phyloP scores from a whole-genome alignment of 176 grass and related monocot genomes.

The Dactylis glomerata region DNA sequence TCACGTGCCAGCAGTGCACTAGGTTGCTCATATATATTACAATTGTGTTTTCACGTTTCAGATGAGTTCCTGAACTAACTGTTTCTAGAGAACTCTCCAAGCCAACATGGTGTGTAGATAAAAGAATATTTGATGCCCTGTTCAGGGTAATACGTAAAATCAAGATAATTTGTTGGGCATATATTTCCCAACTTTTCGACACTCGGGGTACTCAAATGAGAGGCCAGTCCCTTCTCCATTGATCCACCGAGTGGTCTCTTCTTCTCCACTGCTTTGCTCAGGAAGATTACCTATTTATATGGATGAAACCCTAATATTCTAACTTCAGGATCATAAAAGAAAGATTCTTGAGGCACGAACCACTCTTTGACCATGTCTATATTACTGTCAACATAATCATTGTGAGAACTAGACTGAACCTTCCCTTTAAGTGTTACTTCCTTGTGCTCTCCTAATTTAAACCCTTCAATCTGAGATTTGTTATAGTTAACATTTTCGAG shows the following conservation, averaged over 20 bases:
- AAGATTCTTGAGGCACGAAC: neutral
- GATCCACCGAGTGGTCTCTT: no score
- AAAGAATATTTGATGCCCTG: neutral
- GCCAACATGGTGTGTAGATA: neutral
- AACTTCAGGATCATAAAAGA: neutral
- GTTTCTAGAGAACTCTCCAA: neutral
- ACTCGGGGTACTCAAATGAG: neutral
- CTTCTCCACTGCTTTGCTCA: neutral
- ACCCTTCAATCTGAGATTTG: neutral
- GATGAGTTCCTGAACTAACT: no score
- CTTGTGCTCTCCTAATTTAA: neutral
- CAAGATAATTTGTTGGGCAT: no score
- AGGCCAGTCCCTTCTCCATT: neutral
- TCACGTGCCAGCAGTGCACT: neutral
- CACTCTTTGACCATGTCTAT: neutral
- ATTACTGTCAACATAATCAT: neutral
- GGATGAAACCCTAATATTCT: neutral
- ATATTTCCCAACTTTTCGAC: neutral
- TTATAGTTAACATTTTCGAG: neutral
- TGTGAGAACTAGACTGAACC: neutral
- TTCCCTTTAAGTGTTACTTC: neutral
- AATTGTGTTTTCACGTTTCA: neutral
- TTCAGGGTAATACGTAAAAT: neutral
- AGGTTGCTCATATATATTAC: neutral
- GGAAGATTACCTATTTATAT: neutral